Conservation (phyloP, 805 yeast genomes). For the Yamadazyma endophytica region DNA sequence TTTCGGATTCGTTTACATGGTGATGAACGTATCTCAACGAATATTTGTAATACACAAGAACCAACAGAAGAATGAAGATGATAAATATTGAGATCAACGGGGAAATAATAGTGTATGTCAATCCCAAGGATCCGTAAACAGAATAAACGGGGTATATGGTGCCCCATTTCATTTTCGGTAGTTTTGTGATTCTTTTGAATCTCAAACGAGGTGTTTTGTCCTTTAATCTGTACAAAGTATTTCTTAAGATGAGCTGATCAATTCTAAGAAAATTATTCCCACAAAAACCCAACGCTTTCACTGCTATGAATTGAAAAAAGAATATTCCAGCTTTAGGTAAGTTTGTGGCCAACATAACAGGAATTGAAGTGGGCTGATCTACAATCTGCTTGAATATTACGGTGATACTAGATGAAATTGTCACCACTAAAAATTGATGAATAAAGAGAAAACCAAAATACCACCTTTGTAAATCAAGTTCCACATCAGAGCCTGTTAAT, state of each 20-base stretch:
- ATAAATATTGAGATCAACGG: conserved; percentile 70
- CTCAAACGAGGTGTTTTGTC: conserved; percentile 62
- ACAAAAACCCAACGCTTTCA: conserved; percentile 72
- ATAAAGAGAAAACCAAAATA: conserved; percentile 73
- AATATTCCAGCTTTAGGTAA: conserved; percentile 85
- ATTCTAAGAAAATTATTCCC: conserved; percentile 68
- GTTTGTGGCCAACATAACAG: conserved; percentile 67
- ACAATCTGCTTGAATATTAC: conserved; percentile 58
- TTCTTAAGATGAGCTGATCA: conserved; percentile 43
- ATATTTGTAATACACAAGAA: conserved; percentile 66
- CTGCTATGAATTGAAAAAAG: conserved; percentile 70
- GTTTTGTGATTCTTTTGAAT: conserved; percentile 38
- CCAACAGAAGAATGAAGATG: conserved; percentile 48
- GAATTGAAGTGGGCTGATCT: conserved; percentile 68
- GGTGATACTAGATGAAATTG: conserved; percentile 75
- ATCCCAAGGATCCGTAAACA: conserved; percentile 71
- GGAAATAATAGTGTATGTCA: conserved; percentile 74
- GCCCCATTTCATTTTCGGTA: conserved; percentile 68
- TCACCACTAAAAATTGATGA: conserved; percentile 80
- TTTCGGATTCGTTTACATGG: conserved; percentile 51
- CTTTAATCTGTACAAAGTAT: conserved; percentile 28
- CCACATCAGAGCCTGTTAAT: conserved; percentile 58
- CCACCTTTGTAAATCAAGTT: conserved; percentile 73
- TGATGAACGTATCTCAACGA: conserved; percentile 56
- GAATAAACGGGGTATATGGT: conserved; percentile 72